Evolutionary conservation across 2,329 filamentous ascomycete species (phyloP), one percentile per base, ranked within the genome.

Genomic region (Sphaerulina vaccinii): DNA sequence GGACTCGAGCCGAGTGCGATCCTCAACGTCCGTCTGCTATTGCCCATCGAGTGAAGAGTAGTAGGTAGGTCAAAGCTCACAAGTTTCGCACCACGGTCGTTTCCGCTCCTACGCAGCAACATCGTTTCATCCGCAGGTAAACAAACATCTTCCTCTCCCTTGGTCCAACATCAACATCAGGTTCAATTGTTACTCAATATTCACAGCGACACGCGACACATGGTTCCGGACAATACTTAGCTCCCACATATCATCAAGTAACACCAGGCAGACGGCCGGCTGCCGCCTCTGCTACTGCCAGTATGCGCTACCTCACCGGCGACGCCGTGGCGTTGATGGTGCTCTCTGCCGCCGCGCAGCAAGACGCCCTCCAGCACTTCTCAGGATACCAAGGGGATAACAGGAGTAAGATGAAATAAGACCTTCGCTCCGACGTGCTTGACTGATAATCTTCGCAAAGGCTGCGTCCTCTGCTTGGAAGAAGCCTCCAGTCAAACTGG

Each of bases 141-240:
- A n/a, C 27, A 32, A 32, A 32, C 27, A 23, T 29, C 33, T 19
- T 24, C 22, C 41, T 22, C 37, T 40, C 16, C 15, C 27, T 37
- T 40, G 13, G 45, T 49, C 37, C 45, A 49, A 49, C 45, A 41
- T 40, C 21, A 24, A 49, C 45, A 41, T 27, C 45, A 36, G 36
- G 45, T 49, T 49, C 45, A 40, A 11, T 32, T 24, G 36, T 49
- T 49, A 49, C 44, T 13, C 37, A 39, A 21, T 7, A 22, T 22
- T 21, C 18, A 39, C 15, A 35, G 32, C 16, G 5, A 15, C 32
- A 35, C 37, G 16, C 37, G 10, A 1, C 37, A 32, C 27, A 32
- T 32, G 27, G 27, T 11, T 32, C 27, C 10, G 27, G 27, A 46
- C 43, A 46, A 37, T 46, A 46, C 43, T 46, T 46, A 44, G 19